phyloP scores from a whole-genome alignment of 192 early-diverging fungal species.

The Backusella liffmaniae region DNA sequence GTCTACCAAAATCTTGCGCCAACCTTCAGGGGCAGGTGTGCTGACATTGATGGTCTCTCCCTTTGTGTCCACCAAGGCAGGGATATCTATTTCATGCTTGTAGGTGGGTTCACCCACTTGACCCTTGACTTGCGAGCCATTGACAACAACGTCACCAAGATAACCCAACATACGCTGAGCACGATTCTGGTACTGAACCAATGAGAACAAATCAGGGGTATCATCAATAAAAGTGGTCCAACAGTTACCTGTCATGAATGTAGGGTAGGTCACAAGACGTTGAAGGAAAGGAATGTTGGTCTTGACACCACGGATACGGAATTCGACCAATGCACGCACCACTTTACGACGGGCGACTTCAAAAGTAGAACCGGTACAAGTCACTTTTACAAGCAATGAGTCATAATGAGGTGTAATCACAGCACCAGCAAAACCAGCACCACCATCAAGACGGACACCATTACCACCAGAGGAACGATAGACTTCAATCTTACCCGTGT shows the following conservation, averaged over 20 bases:
- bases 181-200: slow-evolving; percentile 74
- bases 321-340: slow-evolving; percentile 85
- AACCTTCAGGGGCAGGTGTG: slow-evolving; percentile 66
- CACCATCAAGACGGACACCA: slow-evolving; percentile 31
- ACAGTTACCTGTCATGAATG: slow-evolving; percentile 76
- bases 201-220: slow-evolving; percentile 83
- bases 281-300: slow-evolving; percentile 95
- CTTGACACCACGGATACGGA: slow-evolving; percentile 94
- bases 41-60: slow-evolving; percentile 53
- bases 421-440: slow-evolving; percentile 79
- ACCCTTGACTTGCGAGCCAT: slow-evolving; percentile 88
- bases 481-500: slow-evolving; percentile 52
- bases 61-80: slow-evolving; percentile 46
- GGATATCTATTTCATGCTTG: slow-evolving; percentile 63
- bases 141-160: slow-evolving; percentile 87
- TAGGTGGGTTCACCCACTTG: slow-evolving; percentile 75
- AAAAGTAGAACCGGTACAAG: slow-evolving; percentile 83
- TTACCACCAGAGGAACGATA: slow-evolving; percentile 38
- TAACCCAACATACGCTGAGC: slow-evolving; percentile 86
- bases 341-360: slow-evolving; percentile 89
- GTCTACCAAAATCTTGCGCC: slow-evolving; percentile 83
- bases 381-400: slow-evolving; percentile 91
- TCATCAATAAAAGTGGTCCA: slow-evolving; percentile 99
- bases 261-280: slow-evolving; percentile 77
- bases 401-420: slow-evolving; percentile 95